A percentile compares a stretch with the other conserved stretches of the same genome.
These are phyloP conservation scores for Deinandra increscens DNA, from an alignment of 129 eudicot genomes.

Conservation along the genomic window DNA sequence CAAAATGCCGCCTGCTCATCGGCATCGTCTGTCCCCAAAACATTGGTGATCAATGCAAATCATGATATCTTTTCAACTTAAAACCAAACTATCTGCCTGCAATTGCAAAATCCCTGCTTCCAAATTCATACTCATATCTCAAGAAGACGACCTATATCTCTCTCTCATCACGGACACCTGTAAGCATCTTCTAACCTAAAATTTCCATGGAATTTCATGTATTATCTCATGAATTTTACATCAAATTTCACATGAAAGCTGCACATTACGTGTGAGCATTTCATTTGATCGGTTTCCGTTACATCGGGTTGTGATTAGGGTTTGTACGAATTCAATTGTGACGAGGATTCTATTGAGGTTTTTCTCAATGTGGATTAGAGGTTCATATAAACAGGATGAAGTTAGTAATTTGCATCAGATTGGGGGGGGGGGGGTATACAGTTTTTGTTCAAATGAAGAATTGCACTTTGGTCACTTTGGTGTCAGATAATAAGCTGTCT, in stretches of 20 bases:
- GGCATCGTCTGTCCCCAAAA: background rate
- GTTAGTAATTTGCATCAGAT: background rate
- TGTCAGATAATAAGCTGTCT: background rate
- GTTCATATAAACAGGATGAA: background rate
- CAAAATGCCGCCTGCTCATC: background rate
- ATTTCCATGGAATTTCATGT: background rate
- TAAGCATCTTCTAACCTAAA: background rate
- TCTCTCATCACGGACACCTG: background rate
- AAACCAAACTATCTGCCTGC: background rate
- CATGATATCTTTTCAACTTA: background rate
- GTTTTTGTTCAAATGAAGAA: background rate
- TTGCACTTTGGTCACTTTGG: no score
- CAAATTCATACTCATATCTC: slow-evolving; percentile 9
- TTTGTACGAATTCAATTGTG: background rate
- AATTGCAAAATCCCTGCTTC: background rate
- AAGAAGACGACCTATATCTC: background rate
- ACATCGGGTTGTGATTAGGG: background rate
- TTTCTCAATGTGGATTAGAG: background rate
- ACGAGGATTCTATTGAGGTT: background rate
- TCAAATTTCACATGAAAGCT: background rate
- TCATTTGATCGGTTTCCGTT: background rate
- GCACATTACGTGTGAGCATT: background rate
- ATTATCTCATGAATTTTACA: background rate
- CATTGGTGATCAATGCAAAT: background rate
- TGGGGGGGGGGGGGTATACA: background rate